A percentile compares a stretch with the other conserved stretches of the same genome.
Evolutionary conservation across 164 flowering plant genomes (phyloP).

Genomic region (Berberis thunbergii): DNA sequence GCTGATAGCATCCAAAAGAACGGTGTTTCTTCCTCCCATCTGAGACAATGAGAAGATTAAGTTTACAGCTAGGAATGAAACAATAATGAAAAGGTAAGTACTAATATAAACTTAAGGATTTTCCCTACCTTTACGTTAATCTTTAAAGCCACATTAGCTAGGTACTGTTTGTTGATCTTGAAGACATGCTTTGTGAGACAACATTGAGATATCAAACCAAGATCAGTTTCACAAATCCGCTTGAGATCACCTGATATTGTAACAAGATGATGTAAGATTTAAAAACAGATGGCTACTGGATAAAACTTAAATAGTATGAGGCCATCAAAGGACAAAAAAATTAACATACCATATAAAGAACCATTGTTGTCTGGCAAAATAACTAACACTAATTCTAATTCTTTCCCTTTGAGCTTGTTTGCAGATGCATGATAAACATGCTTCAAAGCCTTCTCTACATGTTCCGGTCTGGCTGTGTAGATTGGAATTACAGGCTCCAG

Average conservation of each 20-base stretch:
- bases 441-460: constrained; percentile 74
- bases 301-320: not conserved
- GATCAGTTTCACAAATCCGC: constrained; percentile 93
- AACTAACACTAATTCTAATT: constrained; percentile 55
- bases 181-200: constrained; percentile 85
- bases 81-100: too few species aligned
- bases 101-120: not conserved
- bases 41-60: constrained; percentile 11
- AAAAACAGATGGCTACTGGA: not conserved
- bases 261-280: constrained; percentile 3
- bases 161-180: constrained; percentile 81
- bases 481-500: constrained; percentile 69
- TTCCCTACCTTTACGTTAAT: constrained; percentile 71
- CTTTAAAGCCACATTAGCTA: constrained; percentile 69
- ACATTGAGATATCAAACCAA: constrained; percentile 89
- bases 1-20: constrained; percentile 72
- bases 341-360: constrained; percentile 56
- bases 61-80: too few species aligned
- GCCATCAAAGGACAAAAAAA: not conserved
- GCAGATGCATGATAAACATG: constrained; percentile 48
- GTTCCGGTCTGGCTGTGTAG: constrained; percentile 52
- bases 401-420: constrained; percentile 66
- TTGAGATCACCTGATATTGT: constrained; percentile 64
- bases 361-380: constrained; percentile 78
- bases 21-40: constrained; percentile 89